Base-by-base conservation (phyloP, 768 basidiomycete species). In the Amanita fuliginea region DNA sequence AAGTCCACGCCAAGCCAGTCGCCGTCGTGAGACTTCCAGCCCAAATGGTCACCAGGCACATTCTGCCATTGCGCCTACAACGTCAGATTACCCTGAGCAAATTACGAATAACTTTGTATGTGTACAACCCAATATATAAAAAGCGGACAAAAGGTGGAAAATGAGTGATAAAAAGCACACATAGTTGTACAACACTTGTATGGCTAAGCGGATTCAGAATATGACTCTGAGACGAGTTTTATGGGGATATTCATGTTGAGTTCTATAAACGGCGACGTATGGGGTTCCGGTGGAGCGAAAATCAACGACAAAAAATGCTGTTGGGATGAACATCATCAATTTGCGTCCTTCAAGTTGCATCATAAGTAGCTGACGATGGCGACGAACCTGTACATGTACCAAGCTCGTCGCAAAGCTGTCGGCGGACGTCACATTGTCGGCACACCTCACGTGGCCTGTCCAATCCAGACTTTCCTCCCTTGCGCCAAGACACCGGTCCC, bases 221-320 rank as follows among this genome's bases (percentile, higher is more conserved):
- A 80, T 1, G 79, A 63, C 53, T 85, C 79, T 1, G 81, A 81
- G 33, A 77, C 79, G 26, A 85, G 58, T 45, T 72, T 68, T 43
- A 83, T 75, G 1, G 78, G 74, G 51, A 77, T 66, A 10, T 65
- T 66, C 42, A 78, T 57, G 57, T 73, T 73, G 14, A 71, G 50
- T 47, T 56, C 49, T 58, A 63, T 22, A 58, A 73, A 49, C 55
- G 72, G 56, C 35, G 68, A 62, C 55, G 60, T 56, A 58, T 59
- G 53, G 53, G 65, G 56, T 54, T 52, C 60, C 10, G 61, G 60
- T 14, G 78, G 74, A n/a, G 65, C 55, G 40, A 83, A 54, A 3
- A 67, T 63, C 21, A 83, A 59, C 13, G 71, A 67, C 26, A 85
- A 68, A 51, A 72, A 82, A 55, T 85, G 81, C 82, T 83, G 53